Percentiles rank a stretch among this genome's conserved stretches.
Evolutionary conservation across 2,329 filamentous ascomycete species (phyloP).

Genomic region (Talaromyces sp.): DNA sequence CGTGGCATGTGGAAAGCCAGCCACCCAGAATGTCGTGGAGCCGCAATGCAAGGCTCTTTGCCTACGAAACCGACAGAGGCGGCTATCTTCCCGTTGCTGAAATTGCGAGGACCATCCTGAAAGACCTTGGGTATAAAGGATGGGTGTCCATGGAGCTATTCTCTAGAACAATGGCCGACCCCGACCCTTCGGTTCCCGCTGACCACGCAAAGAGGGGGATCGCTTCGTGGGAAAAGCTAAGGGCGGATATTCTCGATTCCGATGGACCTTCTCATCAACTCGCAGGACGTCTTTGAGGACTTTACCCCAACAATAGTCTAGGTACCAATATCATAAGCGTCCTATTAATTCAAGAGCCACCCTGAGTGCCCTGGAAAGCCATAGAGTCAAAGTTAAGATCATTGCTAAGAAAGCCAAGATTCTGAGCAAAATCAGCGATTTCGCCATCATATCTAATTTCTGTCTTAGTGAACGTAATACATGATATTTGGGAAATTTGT

Average conservation of each 20-base stretch:
- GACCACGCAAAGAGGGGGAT: conserved; percentile 52
- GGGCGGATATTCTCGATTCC: conserved; percentile 7
- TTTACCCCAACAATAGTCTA: not conserved
- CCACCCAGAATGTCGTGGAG: conserved; percentile 72
- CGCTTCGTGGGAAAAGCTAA: conserved; percentile 48
- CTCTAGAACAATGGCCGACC: conserved; percentile 54
- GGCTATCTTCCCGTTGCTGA: conserved; percentile 66
- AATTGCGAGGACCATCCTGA: conserved; percentile 58
- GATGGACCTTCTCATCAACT: not conserved
- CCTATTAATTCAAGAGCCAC: not conserved
- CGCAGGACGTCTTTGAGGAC: not conserved
- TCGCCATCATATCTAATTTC: conserved; percentile 15
- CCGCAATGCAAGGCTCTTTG: conserved; percentile 66
- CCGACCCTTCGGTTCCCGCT: conserved; percentile 52
- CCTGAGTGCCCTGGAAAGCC: conserved; percentile 11
- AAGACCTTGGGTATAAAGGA: conserved; percentile 61
- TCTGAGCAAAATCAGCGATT: conserved; percentile 16
- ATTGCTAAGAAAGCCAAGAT: conserved; percentile 17
- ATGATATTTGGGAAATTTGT: not conserved
- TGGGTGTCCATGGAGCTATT: conserved; percentile 71
- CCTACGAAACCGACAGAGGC: conserved; percentile 57
- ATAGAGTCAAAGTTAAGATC: conserved; percentile 15
- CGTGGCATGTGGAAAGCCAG: conserved; percentile 56
- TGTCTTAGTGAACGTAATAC: not conserved
- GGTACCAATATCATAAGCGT: not conserved